Conservation (phyloP, 805 yeast genomes). For the Yarrowia sp. region DNA sequence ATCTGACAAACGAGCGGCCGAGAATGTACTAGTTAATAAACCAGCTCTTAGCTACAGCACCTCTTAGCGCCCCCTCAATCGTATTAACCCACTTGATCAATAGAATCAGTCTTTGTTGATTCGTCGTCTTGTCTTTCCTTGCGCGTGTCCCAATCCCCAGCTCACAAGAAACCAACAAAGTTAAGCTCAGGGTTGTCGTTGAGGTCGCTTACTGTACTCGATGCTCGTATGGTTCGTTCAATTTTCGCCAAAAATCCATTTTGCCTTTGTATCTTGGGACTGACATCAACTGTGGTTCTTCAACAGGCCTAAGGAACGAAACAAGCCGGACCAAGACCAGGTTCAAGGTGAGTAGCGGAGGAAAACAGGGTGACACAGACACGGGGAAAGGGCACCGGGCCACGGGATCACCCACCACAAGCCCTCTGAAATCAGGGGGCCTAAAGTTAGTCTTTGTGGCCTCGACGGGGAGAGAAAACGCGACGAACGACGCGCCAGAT, state of each 20-base stretch:
- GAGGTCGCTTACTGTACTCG: conserved; percentile 37
- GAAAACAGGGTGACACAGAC: background rate
- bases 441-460: conserved; percentile 34
- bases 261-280: conserved; percentile 36
- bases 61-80: background rate
- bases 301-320: conserved; percentile 39
- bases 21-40: too few relatives aligned
- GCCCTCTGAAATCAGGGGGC: conserved; percentile 19
- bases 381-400: background rate
- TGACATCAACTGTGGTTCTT: conserved; percentile 38
- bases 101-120: too few relatives aligned
- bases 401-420: background rate
- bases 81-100: background rate
- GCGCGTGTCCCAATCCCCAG: conserved; percentile 28
- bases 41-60: too few relatives aligned
- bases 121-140: background rate
- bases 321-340: conserved; percentile 38
- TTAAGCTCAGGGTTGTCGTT: conserved; percentile 34
- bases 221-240: conserved; percentile 37
- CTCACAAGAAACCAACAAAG: conserved; percentile 1
- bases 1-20: too few relatives aligned
- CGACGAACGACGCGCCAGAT: background rate
- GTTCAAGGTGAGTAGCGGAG: conserved; percentile 34
- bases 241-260: conserved; percentile 32
- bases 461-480: conserved; percentile 31